Evolutionary conservation across 1,284 basidiomycete genomes (phyloP), one percentile per base, ranked within the genome.

Genomic region (Apiotrichum akiyoshidainum): DNA sequence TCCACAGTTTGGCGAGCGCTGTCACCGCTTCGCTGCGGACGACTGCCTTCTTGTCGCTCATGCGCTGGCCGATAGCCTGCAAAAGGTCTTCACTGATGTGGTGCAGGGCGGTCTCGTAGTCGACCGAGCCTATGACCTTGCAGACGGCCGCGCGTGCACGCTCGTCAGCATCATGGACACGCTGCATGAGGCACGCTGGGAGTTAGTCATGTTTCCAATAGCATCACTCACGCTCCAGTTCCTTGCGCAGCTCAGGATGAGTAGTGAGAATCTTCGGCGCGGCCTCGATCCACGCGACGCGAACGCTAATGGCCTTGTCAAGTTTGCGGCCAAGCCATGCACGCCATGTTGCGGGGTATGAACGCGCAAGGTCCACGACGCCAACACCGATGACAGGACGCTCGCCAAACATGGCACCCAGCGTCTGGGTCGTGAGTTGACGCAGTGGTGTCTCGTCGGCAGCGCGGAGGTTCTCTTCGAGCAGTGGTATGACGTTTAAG

Each of bases 21-120:
- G 83, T 85, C 61, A 91, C 82, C 0, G 95, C 90, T 74, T 93
- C 89, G 0, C 80, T 70, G n/a, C 92, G 86, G 1, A 99, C 94
- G n/a, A 79, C 65, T 8, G 84, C 80, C 84, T 90, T 96, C 76
- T 89, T 92, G 76, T 99, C 96, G 61, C 86, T 78, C 13, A 87
- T 85, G 39, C 96, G 84, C 26, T 83, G 87, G 2, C 85, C 87
- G 0, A 98, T 78, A 7, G 79, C 80, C 19, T 82, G 81, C 42
- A 98, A 78, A 50, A 88, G 84, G 0, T 74, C 70, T 57, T 83
- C 81, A 14, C 85, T 84, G 33, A 97, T 85, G 68, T 92, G 86
- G 70, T 96, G 92, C 42, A 93, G 73, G 0, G 87, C 87, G 0
- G 88, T 89, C 76, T 98, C 94, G 70, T 93, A 97, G 73, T 97